phyloP scores from a whole-genome alignment of 768 basidiomycete genomes.

The Pulveroboletus sp. region DNA sequence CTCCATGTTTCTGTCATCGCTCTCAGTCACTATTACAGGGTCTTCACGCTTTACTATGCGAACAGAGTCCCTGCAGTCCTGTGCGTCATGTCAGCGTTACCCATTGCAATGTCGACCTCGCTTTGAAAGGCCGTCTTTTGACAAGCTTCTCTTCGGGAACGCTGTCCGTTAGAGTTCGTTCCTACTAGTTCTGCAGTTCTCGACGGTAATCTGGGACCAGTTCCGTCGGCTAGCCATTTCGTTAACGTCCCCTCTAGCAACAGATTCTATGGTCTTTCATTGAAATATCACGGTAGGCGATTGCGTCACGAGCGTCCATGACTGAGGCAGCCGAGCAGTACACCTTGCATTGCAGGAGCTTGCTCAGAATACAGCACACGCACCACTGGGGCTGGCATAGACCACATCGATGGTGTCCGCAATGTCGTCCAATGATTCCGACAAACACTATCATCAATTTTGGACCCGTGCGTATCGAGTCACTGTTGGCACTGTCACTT shows the following conservation, averaged over 20 bases:
- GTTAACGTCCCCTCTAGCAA: background rate
- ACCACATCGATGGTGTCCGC: conserved; percentile 90
- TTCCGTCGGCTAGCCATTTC: too few relatives aligned
- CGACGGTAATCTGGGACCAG: too few relatives aligned
- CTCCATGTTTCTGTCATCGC: conserved; percentile 51
- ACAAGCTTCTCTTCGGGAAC: too few relatives aligned
- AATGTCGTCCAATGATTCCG: conserved; percentile 41
- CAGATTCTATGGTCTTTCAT: conserved; percentile 36
- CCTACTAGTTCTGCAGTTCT: too few relatives aligned
- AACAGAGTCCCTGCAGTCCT: conserved; percentile 47
- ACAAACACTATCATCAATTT: conserved; percentile 62
- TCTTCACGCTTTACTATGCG: conserved; percentile 32
- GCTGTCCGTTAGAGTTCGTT: too few relatives aligned
- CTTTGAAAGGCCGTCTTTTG: conserved; percentile 33
- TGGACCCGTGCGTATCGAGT: conserved; percentile 56
- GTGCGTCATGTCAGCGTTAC: conserved; percentile 48
- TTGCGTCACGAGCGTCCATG: conserved; percentile 74
- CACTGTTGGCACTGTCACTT: conserved; percentile 71
- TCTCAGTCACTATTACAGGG: conserved; percentile 59
- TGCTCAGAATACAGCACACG: conserved; percentile 52
- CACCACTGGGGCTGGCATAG: conserved; percentile 58
- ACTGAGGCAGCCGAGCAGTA: conserved; percentile 52
- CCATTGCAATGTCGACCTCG: conserved; percentile 41
- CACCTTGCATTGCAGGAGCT: conserved; percentile 47
- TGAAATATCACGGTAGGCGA: conserved; percentile 81